Base-by-base conservation (phyloP, 2,329 filamentous ascomycete genomes). In the Apiospora saccharicola region DNA sequence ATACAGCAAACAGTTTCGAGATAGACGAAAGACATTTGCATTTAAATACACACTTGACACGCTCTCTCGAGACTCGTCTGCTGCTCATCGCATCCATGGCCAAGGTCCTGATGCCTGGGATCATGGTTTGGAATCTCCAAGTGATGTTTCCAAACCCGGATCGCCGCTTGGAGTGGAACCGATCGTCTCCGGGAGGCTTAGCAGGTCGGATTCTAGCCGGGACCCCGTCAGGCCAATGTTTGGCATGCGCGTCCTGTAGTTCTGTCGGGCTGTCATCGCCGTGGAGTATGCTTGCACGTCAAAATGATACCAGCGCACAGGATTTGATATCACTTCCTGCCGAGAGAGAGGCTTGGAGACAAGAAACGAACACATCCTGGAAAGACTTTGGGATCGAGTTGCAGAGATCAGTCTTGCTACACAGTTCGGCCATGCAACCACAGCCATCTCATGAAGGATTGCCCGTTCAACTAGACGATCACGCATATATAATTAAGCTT, bases 111-210 rank as follows among this genome's bases (percentile, higher is more conserved):
- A 47, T 47, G 22, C 16, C 44, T 41, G 37, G 37, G 37, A 49
- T 10, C 19, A 49, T 10, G 34, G 41, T 34, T 64, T 64, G 57
- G 53, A 34, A 64, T 41, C 57, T n/a, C 30, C 57, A 37, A n/a
- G 16, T 41, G 26, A 37, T 64, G 57, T 64, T 64, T 64, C 57
- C 57, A 64, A 64, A 64, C 57, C 57, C 57, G 57, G 57, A 64
- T 64, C 57, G 57, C 57, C 57, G 57, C 34, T 64, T 41, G 30
- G 14, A 34, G 57, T 64, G 57, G 57, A 64, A 64, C 57, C 8
- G 57, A 64, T 64, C 57, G 22, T n/a, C 57, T 64, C 57, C 57
- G 57, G 57, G 57, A 16, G 57, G 57, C 57, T 64, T 34, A 64
- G 57, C 30, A 64, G 6, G 57, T 30, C 57, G 57, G 57, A 30